Conservation (phyloP, 2,329 filamentous ascomycete species). For the Didymella keratinophila region DNA sequence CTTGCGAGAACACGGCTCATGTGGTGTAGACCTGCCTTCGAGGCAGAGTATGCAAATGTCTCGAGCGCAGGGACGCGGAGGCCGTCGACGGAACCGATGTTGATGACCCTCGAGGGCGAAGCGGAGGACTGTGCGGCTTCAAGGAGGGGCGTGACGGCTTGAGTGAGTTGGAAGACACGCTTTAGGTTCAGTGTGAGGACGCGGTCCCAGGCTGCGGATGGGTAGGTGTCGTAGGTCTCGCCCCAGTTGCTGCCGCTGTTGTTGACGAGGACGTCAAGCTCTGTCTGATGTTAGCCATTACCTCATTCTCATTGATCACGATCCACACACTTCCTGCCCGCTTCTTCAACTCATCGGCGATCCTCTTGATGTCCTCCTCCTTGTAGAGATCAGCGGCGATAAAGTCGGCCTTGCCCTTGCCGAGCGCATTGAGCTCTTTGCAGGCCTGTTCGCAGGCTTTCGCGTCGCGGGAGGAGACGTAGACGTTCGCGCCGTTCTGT, state of each 20-base stretch:
- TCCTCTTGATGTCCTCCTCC: conserved; percentile 65
- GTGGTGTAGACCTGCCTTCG: conserved; percentile 71
- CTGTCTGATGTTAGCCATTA: conserved; percentile 29
- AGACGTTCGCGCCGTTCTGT: conserved; percentile 71
- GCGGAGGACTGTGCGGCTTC: conserved; percentile 57
- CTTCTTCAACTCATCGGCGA: conserved; percentile 65
- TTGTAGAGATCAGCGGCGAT: conserved; percentile 69
- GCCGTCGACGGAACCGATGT: conserved; percentile 71
- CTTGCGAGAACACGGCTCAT: conserved; percentile 69
- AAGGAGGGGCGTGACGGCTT: conserved; percentile 69
- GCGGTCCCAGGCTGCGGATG: conserved; percentile 61
- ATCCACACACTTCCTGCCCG: conserved; percentile 54
- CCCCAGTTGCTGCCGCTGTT: conserved; percentile 73
- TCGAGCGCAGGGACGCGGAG: conserved; percentile 66
- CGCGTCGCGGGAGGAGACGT: conserved; percentile 72
- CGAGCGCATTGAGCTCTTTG: conserved; percentile 64
- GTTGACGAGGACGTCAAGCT: conserved; percentile 70
- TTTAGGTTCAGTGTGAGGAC: conserved; percentile 69
- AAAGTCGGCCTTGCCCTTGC: conserved; percentile 65
- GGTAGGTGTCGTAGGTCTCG: conserved; percentile 66
- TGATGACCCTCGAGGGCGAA: conserved; percentile 66
- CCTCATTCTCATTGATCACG: not conserved
- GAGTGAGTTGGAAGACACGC: conserved; percentile 70
- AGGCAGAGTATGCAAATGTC: conserved; percentile 67
- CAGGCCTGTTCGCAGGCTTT: conserved; percentile 67